phyloP scores from a whole-genome alignment of 805 yeast genomes.

The Kurtzmaniella cleridarum region DNA sequence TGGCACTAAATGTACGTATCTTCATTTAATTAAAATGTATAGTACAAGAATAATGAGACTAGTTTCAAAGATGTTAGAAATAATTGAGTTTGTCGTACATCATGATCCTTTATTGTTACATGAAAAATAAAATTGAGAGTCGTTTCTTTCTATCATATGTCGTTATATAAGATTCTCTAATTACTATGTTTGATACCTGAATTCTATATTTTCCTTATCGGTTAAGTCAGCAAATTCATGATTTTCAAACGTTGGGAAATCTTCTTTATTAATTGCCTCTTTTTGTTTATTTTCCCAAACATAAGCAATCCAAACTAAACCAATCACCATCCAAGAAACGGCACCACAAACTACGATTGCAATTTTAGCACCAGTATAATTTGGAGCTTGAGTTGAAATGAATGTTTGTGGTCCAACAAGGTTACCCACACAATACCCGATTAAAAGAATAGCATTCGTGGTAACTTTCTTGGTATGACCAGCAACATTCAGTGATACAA shows the following conservation, averaged over 20 bases:
- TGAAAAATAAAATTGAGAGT: no score
- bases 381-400: conserved; percentile 19
- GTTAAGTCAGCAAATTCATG: conserved; percentile 42
- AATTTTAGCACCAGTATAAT: conserved; percentile 19
- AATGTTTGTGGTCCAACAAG: conserved; percentile 24
- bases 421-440: conserved; percentile 26
- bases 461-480: conserved; percentile 25
- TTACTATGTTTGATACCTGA: conserved; percentile 18
- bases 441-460: conserved; percentile 18
- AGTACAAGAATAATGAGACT: no score
- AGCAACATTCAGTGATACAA: conserved; percentile 18
- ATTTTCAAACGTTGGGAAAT: conserved; percentile 21
- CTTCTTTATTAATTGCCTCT: conserved; percentile 12
- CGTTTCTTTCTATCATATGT: no score
- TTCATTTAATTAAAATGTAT: no score
- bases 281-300: conserved; percentile 10
- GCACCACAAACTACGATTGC: conserved; percentile 14
- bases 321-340: conserved; percentile 7
- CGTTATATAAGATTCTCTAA: no score
- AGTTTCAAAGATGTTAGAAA: no score
- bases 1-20: no score
- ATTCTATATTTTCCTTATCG: conserved; percentile 34
- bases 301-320: conserved; percentile 10
- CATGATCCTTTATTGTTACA: no score
- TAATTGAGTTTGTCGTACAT: no score